Percentiles rank a stretch among this genome's conserved stretches.
Evolutionary conservation across 805 yeast genomes (phyloP).

Genomic region (Starmerella floris): DNA sequence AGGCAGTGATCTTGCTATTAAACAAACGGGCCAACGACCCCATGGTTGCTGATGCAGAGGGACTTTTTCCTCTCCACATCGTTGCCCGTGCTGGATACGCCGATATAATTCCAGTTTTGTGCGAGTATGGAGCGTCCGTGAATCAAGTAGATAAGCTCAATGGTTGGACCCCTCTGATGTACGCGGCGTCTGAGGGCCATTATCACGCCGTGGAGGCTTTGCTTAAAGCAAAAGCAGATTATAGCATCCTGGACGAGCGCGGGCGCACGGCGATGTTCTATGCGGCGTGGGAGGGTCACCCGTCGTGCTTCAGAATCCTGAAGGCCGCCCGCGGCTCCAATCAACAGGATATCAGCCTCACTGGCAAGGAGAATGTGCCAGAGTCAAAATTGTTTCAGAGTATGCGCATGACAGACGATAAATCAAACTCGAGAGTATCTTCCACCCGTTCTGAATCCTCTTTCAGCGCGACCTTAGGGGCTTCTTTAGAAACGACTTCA

Average conservation of each 20-base stretch:
- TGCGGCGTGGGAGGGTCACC: conserved; percentile 90
- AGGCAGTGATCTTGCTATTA: conserved; percentile 52
- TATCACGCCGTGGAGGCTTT: conserved; percentile 54
- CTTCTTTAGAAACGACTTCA: neutral
- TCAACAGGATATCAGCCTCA: conserved; percentile 15
- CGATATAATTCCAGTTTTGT: conserved; percentile 50
- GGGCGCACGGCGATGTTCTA: conserved; percentile 71
- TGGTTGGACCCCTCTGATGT: conserved; percentile 88
- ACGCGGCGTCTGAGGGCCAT: conserved; percentile 80
- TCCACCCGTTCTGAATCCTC: neutral
- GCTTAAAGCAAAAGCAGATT: conserved; percentile 59
- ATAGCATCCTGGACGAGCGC: conserved; percentile 59
- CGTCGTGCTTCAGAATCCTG: conserved; percentile 61
- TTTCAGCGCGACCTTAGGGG: neutral
- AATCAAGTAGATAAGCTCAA: conserved; percentile 73
- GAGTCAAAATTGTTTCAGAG: conserved; percentile 1
- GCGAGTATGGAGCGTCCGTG: conserved; percentile 45
- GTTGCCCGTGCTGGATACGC: conserved; percentile 74
- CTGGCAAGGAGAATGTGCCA: conserved; percentile 6
- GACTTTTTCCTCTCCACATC: conserved; percentile 75
- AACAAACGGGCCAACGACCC: conserved; percentile 30
- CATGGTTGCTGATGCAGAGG: conserved; percentile 59
- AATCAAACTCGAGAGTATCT: neutral
- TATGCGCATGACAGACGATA: neutral
- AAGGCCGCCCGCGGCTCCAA: conserved; percentile 27